Evolutionary conservation across 352 stramenopile species (phyloP).

Genomic region (Phytophthora tentaculata): DNA sequence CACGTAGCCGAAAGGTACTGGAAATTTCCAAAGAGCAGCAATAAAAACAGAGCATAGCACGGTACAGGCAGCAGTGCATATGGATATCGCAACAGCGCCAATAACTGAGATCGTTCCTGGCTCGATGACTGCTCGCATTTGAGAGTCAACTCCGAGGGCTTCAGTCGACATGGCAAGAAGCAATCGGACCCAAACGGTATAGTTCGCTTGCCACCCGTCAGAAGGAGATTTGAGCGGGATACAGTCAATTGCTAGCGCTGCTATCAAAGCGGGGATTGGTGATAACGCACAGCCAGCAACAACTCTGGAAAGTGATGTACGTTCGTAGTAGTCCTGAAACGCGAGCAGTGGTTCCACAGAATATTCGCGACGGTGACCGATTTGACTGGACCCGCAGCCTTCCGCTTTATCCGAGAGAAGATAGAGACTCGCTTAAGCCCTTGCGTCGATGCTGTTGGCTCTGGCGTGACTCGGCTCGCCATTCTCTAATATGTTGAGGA

Average conservation of each 20-base stretch:
- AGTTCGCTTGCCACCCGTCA: slow-evolving; percentile 14
- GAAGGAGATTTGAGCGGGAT: slow-evolving; percentile 13
- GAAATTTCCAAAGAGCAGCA: slow-evolving; percentile 24
- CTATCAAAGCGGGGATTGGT: slow-evolving; percentile 18
- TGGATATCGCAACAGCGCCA: slow-evolving; percentile 4
- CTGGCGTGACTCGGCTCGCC: not conserved
- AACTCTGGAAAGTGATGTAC: not conserved
- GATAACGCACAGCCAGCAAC: slow-evolving; percentile 6
- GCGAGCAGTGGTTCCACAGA: slow-evolving; percentile 14
- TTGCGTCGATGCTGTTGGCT: not conserved
- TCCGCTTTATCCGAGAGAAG: not conserved
- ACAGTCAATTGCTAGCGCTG: slow-evolving; percentile 8
- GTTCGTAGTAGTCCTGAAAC: slow-evolving; percentile 10
- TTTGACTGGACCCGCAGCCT: not conserved
- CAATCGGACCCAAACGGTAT: slow-evolving; percentile 13
- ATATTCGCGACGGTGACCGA: slow-evolving; percentile 17
- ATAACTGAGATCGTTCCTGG: slow-evolving; percentile 10
- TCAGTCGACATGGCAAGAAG: slow-evolving; percentile 13
- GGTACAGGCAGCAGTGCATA: slow-evolving; percentile 4
- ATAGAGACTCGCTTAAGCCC: not conserved
- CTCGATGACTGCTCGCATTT: slow-evolving; percentile 5
- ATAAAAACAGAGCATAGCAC: slow-evolving; percentile 1
- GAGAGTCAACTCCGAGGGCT: slow-evolving; percentile 5
- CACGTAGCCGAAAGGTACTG: slow-evolving; percentile 22
- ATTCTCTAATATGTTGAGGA: no score